These are phyloP conservation scores for Tricharina praecox DNA, from an alignment of 495 filamentous ascomycete genomes.

Conservation along the genomic window DNA sequence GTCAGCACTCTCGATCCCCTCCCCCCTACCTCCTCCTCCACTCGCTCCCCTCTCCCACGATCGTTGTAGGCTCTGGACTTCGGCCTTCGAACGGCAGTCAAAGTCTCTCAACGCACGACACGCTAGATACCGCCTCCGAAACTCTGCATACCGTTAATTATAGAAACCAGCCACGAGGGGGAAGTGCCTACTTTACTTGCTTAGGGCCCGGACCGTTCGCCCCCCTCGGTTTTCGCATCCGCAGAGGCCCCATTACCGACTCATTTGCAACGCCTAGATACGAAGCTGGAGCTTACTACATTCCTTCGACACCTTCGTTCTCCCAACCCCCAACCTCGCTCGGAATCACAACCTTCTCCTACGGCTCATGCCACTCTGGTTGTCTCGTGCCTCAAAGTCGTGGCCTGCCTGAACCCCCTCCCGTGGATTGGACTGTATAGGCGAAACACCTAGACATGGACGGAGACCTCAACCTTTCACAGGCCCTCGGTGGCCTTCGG, in stretches of 20 bases:
- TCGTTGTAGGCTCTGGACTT: no score
- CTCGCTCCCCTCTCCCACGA: no score
- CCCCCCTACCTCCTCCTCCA: no score
- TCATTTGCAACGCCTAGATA: not conserved
- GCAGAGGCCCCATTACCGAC: not conserved
- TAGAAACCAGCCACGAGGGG: no score
- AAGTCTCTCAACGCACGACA: no score
- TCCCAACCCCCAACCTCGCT: not conserved
- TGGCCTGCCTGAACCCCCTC: not conserved
- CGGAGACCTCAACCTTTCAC: slow-evolving; percentile 80
- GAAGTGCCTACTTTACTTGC: no score
- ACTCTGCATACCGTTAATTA: no score
- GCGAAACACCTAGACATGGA: slow-evolving; percentile 41
- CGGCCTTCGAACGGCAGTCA: no score
- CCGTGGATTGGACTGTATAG: slow-evolving; percentile 3
- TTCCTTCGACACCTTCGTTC: no score
- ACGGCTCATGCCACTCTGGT: slow-evolving; percentile 1
- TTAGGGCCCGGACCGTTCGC: not conserved
- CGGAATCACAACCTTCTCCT: not conserved
- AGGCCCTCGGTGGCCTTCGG: slow-evolving; percentile 80
- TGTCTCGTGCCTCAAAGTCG: slow-evolving; percentile 2
- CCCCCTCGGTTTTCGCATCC: not conserved
- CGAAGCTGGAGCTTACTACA: no score
- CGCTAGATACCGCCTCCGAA: no score
- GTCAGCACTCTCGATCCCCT: no score